Base-by-base conservation (phyloP, 495 filamentous ascomycete species). In the Talaromyces stipitatus region DNA sequence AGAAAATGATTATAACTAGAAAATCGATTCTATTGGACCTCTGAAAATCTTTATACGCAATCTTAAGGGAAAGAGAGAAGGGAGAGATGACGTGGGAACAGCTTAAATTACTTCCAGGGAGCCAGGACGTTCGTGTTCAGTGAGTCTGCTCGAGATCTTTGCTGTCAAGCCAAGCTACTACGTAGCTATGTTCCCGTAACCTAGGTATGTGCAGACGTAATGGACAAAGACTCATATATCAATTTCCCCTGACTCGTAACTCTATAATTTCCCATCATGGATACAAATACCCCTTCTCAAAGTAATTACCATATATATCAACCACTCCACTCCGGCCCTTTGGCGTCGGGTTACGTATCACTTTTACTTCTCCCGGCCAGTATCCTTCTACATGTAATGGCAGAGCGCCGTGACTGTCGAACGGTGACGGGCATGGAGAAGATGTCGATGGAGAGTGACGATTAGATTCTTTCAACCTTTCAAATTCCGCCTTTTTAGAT, bases 341-440 rank as follows among this genome's bases (percentile, higher is more conserved):
- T 1, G 72, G 70, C 29, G 68, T 65, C 11, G 75, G 63, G 59
- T 77, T 76, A 23, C 75, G 62, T 16, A 80, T 67, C 53, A 82
- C 61, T 60, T 80, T 78, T 7, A 82, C 70, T 46, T 82, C 78
- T n/a, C 78, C 78, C 16, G 75, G 77, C 78, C 78, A 82, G 58
- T 80, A 68, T 0, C 78, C 78, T 24, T 79, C 77, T 2, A 78
- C 71, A 61, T 69, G 72, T 22, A 57, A 12, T 60, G 55, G 36
- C 61, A 48, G 11, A 32, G 38, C 12, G 12, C 22, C 60, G 55
- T 5, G 61, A 60, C 20, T 60, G 59, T 23, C 41, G 52, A 0
- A 65, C 69, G 59, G 58, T 68, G 8, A 57, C 20, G 32, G 22
- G 29, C 20, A 23, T 38, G 33, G 22, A 2, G 26, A 33, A 2